These are phyloP conservation scores for Cladosporium austrohemisphaericum DNA, from an alignment of 2,329 filamentous ascomycete species.

Conservation along the genomic window DNA sequence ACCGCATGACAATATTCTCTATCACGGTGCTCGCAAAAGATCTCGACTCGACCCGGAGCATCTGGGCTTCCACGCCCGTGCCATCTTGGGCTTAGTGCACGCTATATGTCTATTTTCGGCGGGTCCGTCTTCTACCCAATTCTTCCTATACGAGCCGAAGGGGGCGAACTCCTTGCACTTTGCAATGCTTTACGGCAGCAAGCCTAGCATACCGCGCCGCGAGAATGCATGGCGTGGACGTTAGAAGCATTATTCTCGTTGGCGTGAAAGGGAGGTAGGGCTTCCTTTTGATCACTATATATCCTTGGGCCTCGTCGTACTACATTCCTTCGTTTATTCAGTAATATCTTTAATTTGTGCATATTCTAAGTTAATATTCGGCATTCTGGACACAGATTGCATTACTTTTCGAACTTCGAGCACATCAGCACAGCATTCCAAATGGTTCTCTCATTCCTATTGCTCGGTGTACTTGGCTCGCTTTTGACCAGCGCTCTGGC, in stretches of 20 bases:
- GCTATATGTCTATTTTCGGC: constrained; percentile 9
- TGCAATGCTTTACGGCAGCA: not conserved
- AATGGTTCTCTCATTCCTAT: constrained; percentile 4
- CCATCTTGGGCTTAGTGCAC: not conserved
- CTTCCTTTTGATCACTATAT: not conserved
- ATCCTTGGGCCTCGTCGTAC: no score
- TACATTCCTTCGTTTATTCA: no score
- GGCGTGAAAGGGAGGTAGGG: not conserved
- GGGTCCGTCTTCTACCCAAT: not conserved
- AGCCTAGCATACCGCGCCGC: constrained; percentile 9
- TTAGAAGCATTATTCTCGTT: not conserved
- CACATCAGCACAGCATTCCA: not conserved
- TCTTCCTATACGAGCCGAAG: not conserved
- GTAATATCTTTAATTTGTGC: no score
- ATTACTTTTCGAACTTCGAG: no score
- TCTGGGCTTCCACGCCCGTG: not conserved
- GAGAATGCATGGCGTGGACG: constrained; percentile 3
- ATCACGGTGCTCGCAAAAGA: not conserved
- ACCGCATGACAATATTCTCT: not conserved
- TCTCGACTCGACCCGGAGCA: not conserved
- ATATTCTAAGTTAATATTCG: not conserved
- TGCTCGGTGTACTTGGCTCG: not conserved
- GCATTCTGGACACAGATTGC: not conserved
- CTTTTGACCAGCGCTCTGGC: not conserved
- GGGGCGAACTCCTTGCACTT: not conserved